Base-by-base conservation (phyloP, 176 grass and related monocot genomes). In the Phragmites australis region DNA sequence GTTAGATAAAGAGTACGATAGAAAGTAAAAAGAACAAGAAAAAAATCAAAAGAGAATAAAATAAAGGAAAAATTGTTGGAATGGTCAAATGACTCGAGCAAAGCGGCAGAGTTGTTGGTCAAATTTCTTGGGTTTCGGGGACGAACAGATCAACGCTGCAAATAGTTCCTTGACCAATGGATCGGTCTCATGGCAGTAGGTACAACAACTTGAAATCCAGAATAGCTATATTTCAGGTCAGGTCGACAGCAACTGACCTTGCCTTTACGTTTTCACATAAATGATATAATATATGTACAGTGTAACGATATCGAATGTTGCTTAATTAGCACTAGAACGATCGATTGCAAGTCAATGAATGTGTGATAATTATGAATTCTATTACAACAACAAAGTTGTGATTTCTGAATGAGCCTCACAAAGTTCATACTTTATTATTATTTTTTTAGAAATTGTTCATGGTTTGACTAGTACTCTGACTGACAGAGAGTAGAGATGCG, bases 71-170 rank as follows among this genome's bases (percentile, higher is more conserved):
- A n/a, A n/a, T n/a, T n/a, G n/a, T n/a, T n/a, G n/a, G n/a, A n/a
- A n/a, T n/a, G n/a, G n/a, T n/a, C n/a, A n/a, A n/a, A n/a, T 52
- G 61, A 66, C 76, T 8, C 6, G 17, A 61, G 19, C 49, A 15
- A 57, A 53, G n/a, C 23, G 42, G 31, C 14, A 2, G 58, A 5
- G 43, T 27, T n/a, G 32, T 5, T 21, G 80, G 55, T 82, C 56
- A 82, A 51, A 6, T 43, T 82, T 40, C 55, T 27, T 40, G 15
- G 51, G 68, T 40, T 82, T 70, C 68, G 34, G 31, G 53, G 40
- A 32, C 0, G 78, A 70, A 57, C 25, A 43, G 50, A 57, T 59
- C 78, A 81, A 81, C 65, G 29, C 61, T 66, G 21, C 46, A 55
- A 29, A 31, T 13, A 26, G 26, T 4, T 31, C 46, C 23, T 69